Base-by-base conservation (phyloP, 2,329 filamentous ascomycete genomes). In the Simplicillium aogashimaense region DNA sequence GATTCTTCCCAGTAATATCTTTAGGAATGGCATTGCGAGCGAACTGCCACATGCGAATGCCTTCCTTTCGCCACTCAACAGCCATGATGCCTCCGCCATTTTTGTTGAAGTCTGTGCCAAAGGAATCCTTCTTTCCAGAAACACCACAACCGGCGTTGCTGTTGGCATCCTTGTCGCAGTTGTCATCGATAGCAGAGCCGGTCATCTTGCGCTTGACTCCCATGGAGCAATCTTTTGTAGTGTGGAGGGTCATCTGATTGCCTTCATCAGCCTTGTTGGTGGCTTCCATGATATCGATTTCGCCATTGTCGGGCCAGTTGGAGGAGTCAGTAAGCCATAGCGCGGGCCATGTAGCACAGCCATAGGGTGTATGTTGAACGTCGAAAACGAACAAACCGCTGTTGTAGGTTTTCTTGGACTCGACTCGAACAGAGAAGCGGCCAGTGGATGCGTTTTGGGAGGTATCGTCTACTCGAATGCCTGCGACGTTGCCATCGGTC, bases 311-410 rank as follows among this genome's bases (percentile, higher is more conserved):
- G 3, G 81, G 79, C 80, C 79, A 81, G 59, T 78, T 70, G 48
- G 54, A 58, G 1, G 66, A 61, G 53, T 84, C 80, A 0, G 68
- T 66, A 7, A 84, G 64, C 81, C 81, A 84, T 10, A 85, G 66
- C 0, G 81, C 70, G 2, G 77, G 76, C 80, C 76, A 83, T 16
- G 70, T 76, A 3, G 68, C 76, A 51, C 78, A 83, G 33, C 76
- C 78, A 49, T 67, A 74, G 0, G 78, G 79, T 0, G 73, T 74
- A 57, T 82, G 78, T 44, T 70, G 66, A 47, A 83, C 65, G 51
- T 83, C 77, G 50, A 83, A 83, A 50, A 83, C 62, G 59, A 82
- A 83, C n/a, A 83, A 70, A 0, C 78, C 79, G n/a, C 54, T 59
- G 50, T 76, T 57, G 57, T 81, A 83, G 35, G 70, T 70, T 35